Evolutionary conservation across 805 yeast species (phyloP).

Genomic region (Suhomyces canberraensis): DNA sequence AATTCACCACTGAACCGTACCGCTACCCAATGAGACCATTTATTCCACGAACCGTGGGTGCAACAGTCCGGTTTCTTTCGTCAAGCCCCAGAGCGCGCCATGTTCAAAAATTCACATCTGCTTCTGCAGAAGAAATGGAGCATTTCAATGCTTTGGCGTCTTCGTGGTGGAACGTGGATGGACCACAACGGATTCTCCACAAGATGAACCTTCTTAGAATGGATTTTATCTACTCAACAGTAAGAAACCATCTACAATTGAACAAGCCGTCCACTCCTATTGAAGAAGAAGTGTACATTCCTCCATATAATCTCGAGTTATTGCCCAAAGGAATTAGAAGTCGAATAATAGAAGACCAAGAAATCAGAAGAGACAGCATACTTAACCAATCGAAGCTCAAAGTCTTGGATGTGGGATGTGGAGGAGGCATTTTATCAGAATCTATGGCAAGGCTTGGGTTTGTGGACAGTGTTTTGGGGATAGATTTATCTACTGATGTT

Average conservation of each 20-base stretch:
- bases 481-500: conserved; percentile 84
- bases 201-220: conserved; percentile 88
- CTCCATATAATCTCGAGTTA: conserved; percentile 70
- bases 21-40: neutral
- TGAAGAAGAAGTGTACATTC: conserved; percentile 59
- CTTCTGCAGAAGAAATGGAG: conserved; percentile 60
- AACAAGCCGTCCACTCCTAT: conserved; percentile 26
- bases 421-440: conserved; percentile 94
- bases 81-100: neutral
- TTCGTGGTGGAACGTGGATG: conserved; percentile 98
- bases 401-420: conserved; percentile 92
- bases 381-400: conserved; percentile 36
- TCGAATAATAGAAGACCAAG: conserved; percentile 50
- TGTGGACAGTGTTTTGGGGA: conserved; percentile 65
- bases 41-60: neutral
- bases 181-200: conserved; percentile 90
- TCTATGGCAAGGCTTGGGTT: conserved; percentile 74
- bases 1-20: no score
- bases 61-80: neutral
- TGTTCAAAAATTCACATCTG: conserved; percentile 26
- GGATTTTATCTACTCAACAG: conserved; percentile 74
- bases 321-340: conserved; percentile 56
- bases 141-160: conserved; percentile 86
- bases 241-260: conserved; percentile 43
- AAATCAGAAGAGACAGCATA: conserved; percentile 38